Conservation (phyloP, 2,329 filamentous ascomycete species). For the Hymenoscyphus salicellus region DNA sequence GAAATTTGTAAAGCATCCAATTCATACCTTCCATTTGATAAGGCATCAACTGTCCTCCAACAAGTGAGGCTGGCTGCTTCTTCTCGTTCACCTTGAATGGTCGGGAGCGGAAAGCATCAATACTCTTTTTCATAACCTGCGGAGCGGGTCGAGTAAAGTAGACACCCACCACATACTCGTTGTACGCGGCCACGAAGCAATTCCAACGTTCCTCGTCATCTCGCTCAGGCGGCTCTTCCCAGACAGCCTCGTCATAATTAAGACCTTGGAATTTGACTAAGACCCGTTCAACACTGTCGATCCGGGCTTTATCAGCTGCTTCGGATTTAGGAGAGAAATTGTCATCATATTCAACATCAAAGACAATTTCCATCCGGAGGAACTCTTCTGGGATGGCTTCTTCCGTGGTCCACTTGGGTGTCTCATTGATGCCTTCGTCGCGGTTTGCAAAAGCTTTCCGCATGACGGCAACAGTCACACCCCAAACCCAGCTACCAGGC, state of each 20-base stretch:
- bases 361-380: slow-evolving; percentile 82
- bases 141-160: slow-evolving; percentile 61
- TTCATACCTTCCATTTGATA: slow-evolving; percentile 93
- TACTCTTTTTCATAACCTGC: slow-evolving; percentile 60
- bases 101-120: slow-evolving; percentile 63
- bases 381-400: slow-evolving; percentile 88
- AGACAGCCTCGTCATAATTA: slow-evolving; percentile 84
- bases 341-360: slow-evolving; percentile 70
- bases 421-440: slow-evolving; percentile 54
- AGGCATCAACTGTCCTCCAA: slow-evolving; percentile 80
- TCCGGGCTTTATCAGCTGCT: slow-evolving; percentile 67
- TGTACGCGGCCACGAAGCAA: slow-evolving; percentile 79
- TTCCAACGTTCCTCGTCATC: slow-evolving; percentile 66
- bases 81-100: slow-evolving; percentile 69
- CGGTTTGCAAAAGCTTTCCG: slow-evolving; percentile 74
- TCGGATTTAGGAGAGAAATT: slow-evolving; percentile 53
- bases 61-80: slow-evolving; percentile 69
- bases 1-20: slow-evolving; percentile 91
- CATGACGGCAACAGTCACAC: slow-evolving; percentile 61
- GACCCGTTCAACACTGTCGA: slow-evolving; percentile 69
- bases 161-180: slow-evolving; percentile 77
- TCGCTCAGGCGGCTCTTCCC: slow-evolving; percentile 73
- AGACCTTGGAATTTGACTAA: slow-evolving; percentile 92
- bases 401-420: slow-evolving; percentile 66
- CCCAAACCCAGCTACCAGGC: slow-evolving; percentile 84